phyloP scores from a whole-genome alignment of 1,284 basidiomycete species.

The Bondarzewia mesenterica region DNA sequence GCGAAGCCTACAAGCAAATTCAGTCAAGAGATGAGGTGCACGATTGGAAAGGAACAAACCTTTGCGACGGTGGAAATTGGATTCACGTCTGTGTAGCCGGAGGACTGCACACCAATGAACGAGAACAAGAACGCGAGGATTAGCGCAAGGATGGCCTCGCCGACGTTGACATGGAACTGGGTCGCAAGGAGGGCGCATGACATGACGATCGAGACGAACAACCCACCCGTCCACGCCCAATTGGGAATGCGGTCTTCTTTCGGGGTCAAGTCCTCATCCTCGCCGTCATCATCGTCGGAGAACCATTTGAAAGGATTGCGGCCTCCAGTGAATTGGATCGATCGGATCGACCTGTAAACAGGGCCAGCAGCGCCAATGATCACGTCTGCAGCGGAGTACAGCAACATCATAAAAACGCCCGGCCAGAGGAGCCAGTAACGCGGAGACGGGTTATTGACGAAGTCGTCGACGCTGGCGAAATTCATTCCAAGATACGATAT shows the following conservation, averaged over 20 bases:
- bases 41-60: conserved; percentile 15
- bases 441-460: conserved; percentile 41
- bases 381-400: conserved; percentile 32
- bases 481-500: conserved; percentile 36
- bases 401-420: conserved; percentile 47
- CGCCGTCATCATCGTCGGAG: conserved; percentile 21
- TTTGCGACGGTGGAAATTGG: conserved; percentile 52
- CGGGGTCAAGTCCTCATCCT: conserved; percentile 42
- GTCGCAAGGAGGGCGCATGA: conserved; percentile 49
- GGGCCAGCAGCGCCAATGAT: conserved; percentile 14
- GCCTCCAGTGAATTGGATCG: conserved; percentile 10
- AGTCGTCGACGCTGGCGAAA: conserved; percentile 33
- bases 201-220: conserved; percentile 41
- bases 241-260: conserved; percentile 47
- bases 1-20: conserved; percentile 40
- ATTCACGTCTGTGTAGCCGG: conserved; percentile 53
- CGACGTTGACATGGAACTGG: conserved; percentile 50
- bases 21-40: neutral
- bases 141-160: conserved; percentile 45
- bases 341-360: conserved; percentile 8
- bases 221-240: conserved; percentile 47
- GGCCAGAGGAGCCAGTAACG: conserved; percentile 69
- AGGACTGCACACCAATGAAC: conserved; percentile 59
- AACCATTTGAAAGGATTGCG: conserved; percentile 15
- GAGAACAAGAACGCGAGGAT: conserved; percentile 62